Conservation (phyloP, 768 basidiomycete species). For the Phanerochaete carnosa region DNA sequence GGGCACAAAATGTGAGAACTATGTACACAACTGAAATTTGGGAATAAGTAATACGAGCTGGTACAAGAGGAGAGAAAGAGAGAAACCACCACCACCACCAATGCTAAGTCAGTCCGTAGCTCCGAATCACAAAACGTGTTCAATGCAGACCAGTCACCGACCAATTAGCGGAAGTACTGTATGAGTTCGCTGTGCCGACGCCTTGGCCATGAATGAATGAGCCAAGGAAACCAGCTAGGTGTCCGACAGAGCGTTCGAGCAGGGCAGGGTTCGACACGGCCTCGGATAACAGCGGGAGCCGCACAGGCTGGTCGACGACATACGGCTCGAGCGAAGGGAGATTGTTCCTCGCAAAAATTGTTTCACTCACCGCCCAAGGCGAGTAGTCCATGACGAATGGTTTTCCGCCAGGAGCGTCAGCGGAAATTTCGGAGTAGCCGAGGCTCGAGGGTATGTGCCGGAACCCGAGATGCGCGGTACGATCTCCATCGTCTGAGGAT, state of each 20-base stretch:
- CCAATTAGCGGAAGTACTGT: conserved; percentile 7
- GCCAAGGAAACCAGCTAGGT: neutral
- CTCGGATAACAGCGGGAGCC: conserved; percentile 4
- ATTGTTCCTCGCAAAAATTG: neutral
- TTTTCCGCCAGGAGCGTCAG: neutral
- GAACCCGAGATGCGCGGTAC: conserved; percentile 16
- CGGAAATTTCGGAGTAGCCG: neutral
- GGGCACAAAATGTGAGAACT: neutral
- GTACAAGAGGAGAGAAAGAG: neutral
- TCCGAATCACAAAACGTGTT: conserved; percentile 6
- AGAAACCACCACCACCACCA: conserved; percentile 1
- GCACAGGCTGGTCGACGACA: neutral
- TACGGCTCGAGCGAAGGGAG: conserved; percentile 5
- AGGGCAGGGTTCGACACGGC: conserved; percentile 10
- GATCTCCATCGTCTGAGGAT: conserved; percentile 26
- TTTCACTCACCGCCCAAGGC: neutral
- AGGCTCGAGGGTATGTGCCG: conserved; percentile 12
- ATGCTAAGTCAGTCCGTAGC: conserved; percentile 3
- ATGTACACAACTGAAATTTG: neutral
- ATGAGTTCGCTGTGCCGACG: neutral
- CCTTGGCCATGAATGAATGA: neutral
- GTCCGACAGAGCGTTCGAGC: neutral
- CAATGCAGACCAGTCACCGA: conserved; percentile 5
- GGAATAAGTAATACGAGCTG: neutral
- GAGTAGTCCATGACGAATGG: neutral